Base-by-base conservation (phyloP, 768 basidiomycete genomes). In the Pisolithus marmoratus region DNA sequence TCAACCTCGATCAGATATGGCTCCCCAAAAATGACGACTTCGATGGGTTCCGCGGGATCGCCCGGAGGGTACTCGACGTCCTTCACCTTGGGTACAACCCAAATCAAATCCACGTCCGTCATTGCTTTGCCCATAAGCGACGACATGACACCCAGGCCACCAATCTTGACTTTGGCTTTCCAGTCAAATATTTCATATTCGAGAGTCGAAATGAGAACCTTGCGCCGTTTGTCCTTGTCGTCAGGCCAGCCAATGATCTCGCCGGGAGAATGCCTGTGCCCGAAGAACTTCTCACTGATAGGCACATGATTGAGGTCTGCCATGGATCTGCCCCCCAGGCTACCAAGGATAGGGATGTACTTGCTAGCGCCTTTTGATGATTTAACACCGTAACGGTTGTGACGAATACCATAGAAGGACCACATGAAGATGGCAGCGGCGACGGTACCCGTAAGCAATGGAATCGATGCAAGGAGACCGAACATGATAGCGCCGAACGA, bases 171-270 rank as follows among this genome's bases (percentile, higher is more conserved):
- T 70, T 96, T 96, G 55, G 94, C 70, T 71, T 94, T 94, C 93
- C 94, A 96, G 64, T 95, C 94, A 62, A 96, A 84, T 64, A 96
- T 89, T 68, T 96, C 94, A 70, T 96, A 96, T 70, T 96, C 94
- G 47, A 96, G 77, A 0, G 94, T 95, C 17, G 94, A 74, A 54
- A 96, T 96, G 42, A 96, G 78, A 24, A 94, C 91, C 68, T 87
- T 91, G 65, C 94, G 79, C 45, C 93, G 83, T 70, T 95, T 96
- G 62, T 85, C 79, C 72, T 85, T 87, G 72, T 89, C 86, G 64
- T 96, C 94, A 0, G 94, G 94, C 94, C 94, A 96, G n/a, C 94
- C 94, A 52, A 96, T 92, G 54, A 92, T 75, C 38, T 91, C 87
- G n/a, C 67, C 62, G 9, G 76, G 76, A 20, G 77, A 72, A 61